phyloP scores from a whole-genome alignment of 306 rosid species.

The Alnus glutinosa region DNA sequence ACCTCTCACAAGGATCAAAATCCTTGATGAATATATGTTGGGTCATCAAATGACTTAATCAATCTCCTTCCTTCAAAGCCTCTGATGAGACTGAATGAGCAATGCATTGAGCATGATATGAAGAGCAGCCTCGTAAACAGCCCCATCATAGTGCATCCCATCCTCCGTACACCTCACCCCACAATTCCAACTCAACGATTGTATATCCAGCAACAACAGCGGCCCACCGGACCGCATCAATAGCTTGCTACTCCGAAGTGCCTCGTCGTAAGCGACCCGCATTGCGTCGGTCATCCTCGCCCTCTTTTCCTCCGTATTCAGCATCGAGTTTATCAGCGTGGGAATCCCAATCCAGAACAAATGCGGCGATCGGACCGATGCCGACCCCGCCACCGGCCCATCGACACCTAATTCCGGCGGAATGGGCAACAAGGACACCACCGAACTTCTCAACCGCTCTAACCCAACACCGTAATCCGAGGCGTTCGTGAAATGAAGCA shows the following conservation, averaged over 20 bases:
- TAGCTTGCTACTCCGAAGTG: constrained; percentile 52
- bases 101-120: constrained; percentile 84
- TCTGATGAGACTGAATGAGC: constrained; percentile 95
- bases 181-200: constrained; percentile 88
- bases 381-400: constrained; percentile 44
- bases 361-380: constrained; percentile 58
- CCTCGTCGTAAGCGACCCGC: constrained; percentile 59
- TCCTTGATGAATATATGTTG: neutral
- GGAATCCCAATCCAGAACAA: constrained; percentile 93
- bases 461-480: constrained; percentile 55
- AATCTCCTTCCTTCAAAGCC: constrained; percentile 52
- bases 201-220: constrained; percentile 62
- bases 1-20: constrained; percentile 39
- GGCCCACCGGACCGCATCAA: constrained; percentile 73
- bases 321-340: constrained; percentile 75
- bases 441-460: constrained; percentile 43
- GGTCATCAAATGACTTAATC: constrained; percentile 25
- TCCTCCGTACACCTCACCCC: constrained; percentile 88
- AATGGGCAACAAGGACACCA: constrained; percentile 54
- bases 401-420: constrained; percentile 48
- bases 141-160: constrained; percentile 83
- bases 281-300: constrained; percentile 70
- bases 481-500: constrained; percentile 68
- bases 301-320: constrained; percentile 85
- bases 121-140: constrained; percentile 78